These are phyloP conservation scores for Isatis tinctoria DNA, from an alignment of 345 rosid species.

Conservation along the genomic window DNA sequence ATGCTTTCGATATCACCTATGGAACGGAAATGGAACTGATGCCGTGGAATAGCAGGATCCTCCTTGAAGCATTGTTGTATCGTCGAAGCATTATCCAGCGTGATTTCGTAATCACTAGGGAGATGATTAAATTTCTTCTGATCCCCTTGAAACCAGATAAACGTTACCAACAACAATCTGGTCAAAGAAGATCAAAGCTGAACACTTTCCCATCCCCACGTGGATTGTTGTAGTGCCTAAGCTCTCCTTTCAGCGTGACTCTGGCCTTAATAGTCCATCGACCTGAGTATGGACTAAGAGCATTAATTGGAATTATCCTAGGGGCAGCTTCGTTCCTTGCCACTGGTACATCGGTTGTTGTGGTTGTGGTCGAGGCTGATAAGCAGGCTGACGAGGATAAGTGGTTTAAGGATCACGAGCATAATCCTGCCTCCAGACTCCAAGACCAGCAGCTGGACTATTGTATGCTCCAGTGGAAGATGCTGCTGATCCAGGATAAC, in stretches of 20 bases:
- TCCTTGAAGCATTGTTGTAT: conserved; percentile 70
- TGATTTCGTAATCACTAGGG: conserved; percentile 64
- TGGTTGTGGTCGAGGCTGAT: conserved; percentile 40
- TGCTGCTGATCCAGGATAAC: conserved; percentile 33
- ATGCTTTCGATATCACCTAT: conserved; percentile 68
- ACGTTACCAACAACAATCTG: conserved; percentile 73
- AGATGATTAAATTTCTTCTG: conserved; percentile 84
- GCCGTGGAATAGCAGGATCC: conserved; percentile 61
- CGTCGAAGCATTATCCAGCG: conserved; percentile 53
- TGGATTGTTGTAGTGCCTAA: conserved; percentile 58
- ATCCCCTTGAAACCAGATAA: conserved; percentile 70
- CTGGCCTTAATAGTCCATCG: conserved; percentile 94
- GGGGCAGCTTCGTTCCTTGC: conserved; percentile 65
- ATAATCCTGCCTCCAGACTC: no score
- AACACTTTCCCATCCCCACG: conserved; percentile 93
- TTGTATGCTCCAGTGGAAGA: conserved; percentile 28
- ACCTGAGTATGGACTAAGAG: conserved; percentile 76
- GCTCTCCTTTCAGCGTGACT: conserved; percentile 71
- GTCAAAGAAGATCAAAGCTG: conserved; percentile 74
- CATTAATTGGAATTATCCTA: conserved; percentile 70
- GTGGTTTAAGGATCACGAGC: conserved; percentile 34
- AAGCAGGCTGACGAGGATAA: conserved; percentile 7
- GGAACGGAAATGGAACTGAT: conserved; percentile 65
- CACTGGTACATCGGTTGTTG: conserved; percentile 60
- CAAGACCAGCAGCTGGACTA: conserved; percentile 34